A percentile compares a stretch with the other conserved stretches of the same genome.
phyloP scores from a whole-genome alignment of 1,139 yeast genomes.

The Blastobotrys indianensis region DNA sequence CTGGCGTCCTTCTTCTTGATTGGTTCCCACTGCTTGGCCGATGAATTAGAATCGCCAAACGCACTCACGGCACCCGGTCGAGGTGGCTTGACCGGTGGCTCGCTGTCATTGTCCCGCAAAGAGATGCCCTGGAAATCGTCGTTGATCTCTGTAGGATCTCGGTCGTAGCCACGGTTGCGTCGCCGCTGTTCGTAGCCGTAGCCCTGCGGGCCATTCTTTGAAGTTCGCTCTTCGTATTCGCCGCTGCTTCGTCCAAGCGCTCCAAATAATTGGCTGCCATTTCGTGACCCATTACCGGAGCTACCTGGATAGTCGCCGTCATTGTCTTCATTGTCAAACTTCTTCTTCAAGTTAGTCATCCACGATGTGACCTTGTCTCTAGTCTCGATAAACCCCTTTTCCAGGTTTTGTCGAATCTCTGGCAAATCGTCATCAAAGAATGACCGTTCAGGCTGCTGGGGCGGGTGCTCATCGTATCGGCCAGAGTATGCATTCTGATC shows the following conservation, averaged over 20 bases:
- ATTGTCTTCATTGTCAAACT: constrained; percentile 35
- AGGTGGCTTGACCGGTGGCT: constrained; percentile 16
- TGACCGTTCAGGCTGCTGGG: constrained; percentile 23
- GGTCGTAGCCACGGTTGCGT: constrained; percentile 19
- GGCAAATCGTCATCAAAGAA: constrained; percentile 60
- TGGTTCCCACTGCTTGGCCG: constrained; percentile 51
- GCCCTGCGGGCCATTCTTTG: constrained; percentile 4
- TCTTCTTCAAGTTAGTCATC: constrained; percentile 69
- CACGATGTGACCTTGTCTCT: constrained; percentile 71
- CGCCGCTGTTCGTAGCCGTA: constrained; percentile 12
- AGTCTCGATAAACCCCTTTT: constrained; percentile 81
- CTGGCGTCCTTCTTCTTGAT: constrained; percentile 50
- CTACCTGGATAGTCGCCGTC: constrained; percentile 2
- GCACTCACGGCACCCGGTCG: constrained; percentile 20
- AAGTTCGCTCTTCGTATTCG: constrained; percentile 16
- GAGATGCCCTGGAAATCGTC: constrained; percentile 55
- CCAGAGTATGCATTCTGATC: constrained; percentile 24
- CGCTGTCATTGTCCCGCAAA: constrained; percentile 35
- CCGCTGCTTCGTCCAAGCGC: constrained; percentile 20
- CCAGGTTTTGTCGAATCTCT: constrained; percentile 62
- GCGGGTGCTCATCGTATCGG: constrained; percentile 24
- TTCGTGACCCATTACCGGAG: constrained; percentile 1
- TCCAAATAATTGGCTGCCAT: constrained; percentile 20
- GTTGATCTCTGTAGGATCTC: constrained; percentile 34
- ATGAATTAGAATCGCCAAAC: constrained; percentile 24